These are phyloP conservation scores for Xylariaceae sp. DNA, from an alignment of 2,329 filamentous ascomycete genomes.

Conservation along the genomic window DNA sequence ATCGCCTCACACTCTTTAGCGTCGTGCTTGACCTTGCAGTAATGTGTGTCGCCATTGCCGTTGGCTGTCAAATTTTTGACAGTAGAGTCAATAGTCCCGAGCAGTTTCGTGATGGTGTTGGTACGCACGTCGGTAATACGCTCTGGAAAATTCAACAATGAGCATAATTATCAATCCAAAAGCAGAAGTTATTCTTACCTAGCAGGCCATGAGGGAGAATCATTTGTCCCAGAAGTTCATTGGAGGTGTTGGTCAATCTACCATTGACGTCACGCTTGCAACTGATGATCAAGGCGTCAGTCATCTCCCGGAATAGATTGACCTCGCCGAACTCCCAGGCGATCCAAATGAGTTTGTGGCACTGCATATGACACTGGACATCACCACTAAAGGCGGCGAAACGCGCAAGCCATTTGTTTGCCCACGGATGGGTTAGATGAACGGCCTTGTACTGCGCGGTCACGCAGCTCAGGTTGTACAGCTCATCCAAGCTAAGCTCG, in stretches of 20 bases:
- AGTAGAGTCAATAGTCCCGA: constrained; percentile 8
- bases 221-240: constrained; percentile 15
- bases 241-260: constrained; percentile 15
- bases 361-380: constrained; percentile 6
- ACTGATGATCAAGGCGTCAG: constrained; percentile 18
- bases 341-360: constrained; percentile 17
- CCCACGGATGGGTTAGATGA: constrained; percentile 22
- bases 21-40: constrained; percentile 17
- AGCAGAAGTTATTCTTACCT: constrained; percentile 12
- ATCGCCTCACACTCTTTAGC: constrained; percentile 19
- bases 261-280: constrained; percentile 13
- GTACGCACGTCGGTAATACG: constrained; percentile 10
- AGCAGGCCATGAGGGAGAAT: constrained; percentile 15
- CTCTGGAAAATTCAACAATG: constrained; percentile 3
- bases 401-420: constrained; percentile 11
- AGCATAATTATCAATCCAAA: background rate
- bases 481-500: constrained; percentile 11
- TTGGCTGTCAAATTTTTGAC: constrained; percentile 9
- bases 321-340: constrained; percentile 21
- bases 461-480: constrained; percentile 17
- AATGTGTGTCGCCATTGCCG: constrained; percentile 2
- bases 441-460: constrained; percentile 17
- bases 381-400: constrained; percentile 5
- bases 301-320: constrained; percentile 17
- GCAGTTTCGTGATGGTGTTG: constrained; percentile 12